Percentiles rank a stretch among this genome's conserved stretches.
phyloP scores from a whole-genome alignment of 495 filamentous ascomycete genomes.

The Neurospora africana region DNA sequence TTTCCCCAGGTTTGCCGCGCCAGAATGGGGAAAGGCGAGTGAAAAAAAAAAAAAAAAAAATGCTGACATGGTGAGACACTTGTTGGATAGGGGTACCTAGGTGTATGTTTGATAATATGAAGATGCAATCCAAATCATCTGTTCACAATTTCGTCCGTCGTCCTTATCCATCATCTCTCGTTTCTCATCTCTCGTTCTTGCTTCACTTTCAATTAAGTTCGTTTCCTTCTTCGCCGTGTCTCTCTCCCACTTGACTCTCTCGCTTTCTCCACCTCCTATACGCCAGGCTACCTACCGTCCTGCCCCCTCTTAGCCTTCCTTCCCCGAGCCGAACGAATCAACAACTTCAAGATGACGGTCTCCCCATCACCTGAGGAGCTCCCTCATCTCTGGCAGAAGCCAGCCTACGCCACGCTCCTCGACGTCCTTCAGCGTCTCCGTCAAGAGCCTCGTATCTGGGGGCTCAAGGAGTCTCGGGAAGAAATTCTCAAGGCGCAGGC shows the following conservation, averaged over 20 bases:
- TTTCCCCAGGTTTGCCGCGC: background rate
- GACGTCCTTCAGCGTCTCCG: conserved; percentile 27
- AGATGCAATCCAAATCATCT: background rate
- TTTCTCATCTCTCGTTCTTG: background rate
- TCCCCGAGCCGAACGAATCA: background rate
- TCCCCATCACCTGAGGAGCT: conserved; percentile 17
- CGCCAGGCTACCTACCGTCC: background rate
- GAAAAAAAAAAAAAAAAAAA: background rate
- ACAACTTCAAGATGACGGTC: conserved; percentile 3
- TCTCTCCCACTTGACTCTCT: background rate
- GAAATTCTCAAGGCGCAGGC: conserved; percentile 23
- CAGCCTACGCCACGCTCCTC: conserved; percentile 26
- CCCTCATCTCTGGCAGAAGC: conserved; percentile 37
- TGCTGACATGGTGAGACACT: background rate
- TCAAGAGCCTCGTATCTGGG: conserved; percentile 34
- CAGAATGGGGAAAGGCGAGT: background rate
- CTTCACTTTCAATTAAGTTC: background rate
- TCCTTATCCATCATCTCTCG: background rate
- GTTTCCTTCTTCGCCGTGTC: background rate
- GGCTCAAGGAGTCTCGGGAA: conserved; percentile 13
- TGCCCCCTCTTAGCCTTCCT: background rate
- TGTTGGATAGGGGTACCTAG: background rate
- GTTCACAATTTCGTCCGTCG: background rate
- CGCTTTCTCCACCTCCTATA: background rate
- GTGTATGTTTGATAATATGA: background rate